phyloP scores from a whole-genome alignment of 768 basidiomycete species.

The Solioccasus polychromus region DNA sequence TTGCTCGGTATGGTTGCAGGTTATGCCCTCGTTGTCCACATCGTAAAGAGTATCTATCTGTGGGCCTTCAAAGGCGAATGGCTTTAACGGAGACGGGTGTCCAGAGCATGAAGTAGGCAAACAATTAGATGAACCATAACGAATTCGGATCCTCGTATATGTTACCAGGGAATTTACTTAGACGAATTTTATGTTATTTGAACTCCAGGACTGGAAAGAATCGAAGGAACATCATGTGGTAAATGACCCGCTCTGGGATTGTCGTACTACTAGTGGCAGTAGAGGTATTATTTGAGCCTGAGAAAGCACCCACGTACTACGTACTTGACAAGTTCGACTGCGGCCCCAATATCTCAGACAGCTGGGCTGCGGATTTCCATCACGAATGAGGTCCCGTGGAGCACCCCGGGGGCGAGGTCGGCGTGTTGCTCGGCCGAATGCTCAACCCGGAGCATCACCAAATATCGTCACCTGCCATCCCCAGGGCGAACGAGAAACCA shows the following conservation, averaged over 20 bases:
- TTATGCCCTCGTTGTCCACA: conserved; percentile 26
- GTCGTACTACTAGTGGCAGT: too few relatives aligned
- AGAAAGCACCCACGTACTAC: too few relatives aligned
- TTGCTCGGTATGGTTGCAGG: conserved; percentile 18
- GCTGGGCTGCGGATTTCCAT: not conserved
- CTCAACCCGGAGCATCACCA: not conserved
- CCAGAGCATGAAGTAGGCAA: not conserved
- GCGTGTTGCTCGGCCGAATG: not conserved
- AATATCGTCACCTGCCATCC: not conserved
- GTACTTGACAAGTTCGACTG: too few relatives aligned
- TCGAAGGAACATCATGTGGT: too few relatives aligned
- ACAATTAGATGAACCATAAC: not conserved
- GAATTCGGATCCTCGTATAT: not conserved
- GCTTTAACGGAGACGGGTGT: conserved; percentile 14
- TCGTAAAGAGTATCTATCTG: conserved; percentile 28
- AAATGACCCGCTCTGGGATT: too few relatives aligned
- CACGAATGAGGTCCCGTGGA: conserved; percentile 12
- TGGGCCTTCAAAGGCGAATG: conserved; percentile 29
- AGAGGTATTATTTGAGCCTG: too few relatives aligned
- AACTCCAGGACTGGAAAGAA: not conserved
- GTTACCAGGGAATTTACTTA: conserved; percentile 1
- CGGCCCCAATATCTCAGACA: not conserved
- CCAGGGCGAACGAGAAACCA: conserved; percentile 2
- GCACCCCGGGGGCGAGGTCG: conserved; percentile 11
- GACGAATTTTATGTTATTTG: not conserved